Conservation (phyloP, 192 early-diverging fungal species). For the Coemansia sp. region DNA sequence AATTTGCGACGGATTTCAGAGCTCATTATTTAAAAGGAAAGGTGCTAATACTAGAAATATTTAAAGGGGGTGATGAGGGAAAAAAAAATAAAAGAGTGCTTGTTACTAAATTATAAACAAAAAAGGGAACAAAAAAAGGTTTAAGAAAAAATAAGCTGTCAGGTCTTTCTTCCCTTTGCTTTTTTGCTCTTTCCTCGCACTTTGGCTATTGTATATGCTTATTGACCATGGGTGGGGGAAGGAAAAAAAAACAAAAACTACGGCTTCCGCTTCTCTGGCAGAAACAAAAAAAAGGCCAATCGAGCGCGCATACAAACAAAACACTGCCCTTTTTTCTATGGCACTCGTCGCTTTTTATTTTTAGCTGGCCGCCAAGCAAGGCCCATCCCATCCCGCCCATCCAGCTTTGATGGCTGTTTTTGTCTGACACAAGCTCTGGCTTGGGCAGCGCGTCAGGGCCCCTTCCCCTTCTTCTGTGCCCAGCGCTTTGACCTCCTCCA, state of each 20-base stretch:
- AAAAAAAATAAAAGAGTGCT: conserved; percentile 8
- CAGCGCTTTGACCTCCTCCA: too few relatives aligned
- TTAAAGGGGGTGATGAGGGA: conserved; percentile 1
- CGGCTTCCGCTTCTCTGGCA: neutral
- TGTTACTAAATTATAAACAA: conserved; percentile 6
- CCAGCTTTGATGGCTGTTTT: too few relatives aligned
- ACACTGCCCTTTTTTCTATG: conserved; percentile 4
- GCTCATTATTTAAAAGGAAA: conserved; percentile 34
- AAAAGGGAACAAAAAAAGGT: neutral
- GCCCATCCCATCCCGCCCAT: too few relatives aligned
- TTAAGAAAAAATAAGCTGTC: conserved; percentile 2
- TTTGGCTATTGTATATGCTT: neutral
- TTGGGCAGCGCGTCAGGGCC: too few relatives aligned
- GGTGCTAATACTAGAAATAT: conserved; percentile 12
- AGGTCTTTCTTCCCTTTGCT: neutral
- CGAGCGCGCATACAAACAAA: conserved; percentile 4
- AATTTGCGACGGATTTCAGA: conserved; percentile 62
- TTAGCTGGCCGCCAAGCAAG: conserved; percentile 4
- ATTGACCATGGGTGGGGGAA: conserved; percentile 1
- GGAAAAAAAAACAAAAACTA: neutral
- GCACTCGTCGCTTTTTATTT: conserved; percentile 7
- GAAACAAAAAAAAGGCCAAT: conserved; percentile 10
- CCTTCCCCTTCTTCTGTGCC: too few relatives aligned
- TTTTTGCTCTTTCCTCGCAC: neutral
- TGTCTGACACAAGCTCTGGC: too few relatives aligned